Evolutionary conservation across 169 alveolate genomes (phyloP).

Genomic region (Eimeria falciformis): DNA sequence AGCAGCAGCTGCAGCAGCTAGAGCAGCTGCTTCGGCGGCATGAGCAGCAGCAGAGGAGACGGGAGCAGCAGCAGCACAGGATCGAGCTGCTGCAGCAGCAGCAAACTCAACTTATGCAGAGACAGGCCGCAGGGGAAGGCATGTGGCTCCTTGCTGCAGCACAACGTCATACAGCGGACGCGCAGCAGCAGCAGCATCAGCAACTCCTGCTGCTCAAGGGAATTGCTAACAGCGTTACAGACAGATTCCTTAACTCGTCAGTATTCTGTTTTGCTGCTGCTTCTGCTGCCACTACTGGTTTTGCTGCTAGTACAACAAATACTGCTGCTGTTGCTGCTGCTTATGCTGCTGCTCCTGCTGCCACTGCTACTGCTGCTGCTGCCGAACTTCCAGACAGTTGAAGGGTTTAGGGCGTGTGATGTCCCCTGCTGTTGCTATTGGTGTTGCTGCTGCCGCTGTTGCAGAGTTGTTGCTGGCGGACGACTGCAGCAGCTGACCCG

Average conservation of each 20-base stretch:
- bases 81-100: constrained; percentile 25
- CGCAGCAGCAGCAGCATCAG: constrained; percentile 44
- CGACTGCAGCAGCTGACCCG: constrained; percentile 65
- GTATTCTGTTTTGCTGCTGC: background rate
- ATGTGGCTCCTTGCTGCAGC: background rate
- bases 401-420: too few species aligned
- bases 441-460: constrained; percentile 36
- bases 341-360: background rate
- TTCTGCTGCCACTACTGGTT: background rate
- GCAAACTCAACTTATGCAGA: background rate
- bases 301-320: background rate
- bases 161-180: background rate
- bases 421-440: background rate
- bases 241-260: constrained; percentile 50
- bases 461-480: constrained; percentile 56
- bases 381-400: background rate
- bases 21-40: constrained; percentile 26
- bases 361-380: background rate
- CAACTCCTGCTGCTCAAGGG: constrained; percentile 56
- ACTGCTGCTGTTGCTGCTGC: background rate
- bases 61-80: constrained; percentile 9
- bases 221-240: constrained; percentile 64
- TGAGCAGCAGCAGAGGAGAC: constrained; percentile 46
- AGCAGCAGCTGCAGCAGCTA: constrained; percentile 43
- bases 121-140: background rate